These are phyloP conservation scores for Cetradonia linearis DNA, from an alignment of 495 filamentous ascomycete genomes.

Conservation along the genomic window DNA sequence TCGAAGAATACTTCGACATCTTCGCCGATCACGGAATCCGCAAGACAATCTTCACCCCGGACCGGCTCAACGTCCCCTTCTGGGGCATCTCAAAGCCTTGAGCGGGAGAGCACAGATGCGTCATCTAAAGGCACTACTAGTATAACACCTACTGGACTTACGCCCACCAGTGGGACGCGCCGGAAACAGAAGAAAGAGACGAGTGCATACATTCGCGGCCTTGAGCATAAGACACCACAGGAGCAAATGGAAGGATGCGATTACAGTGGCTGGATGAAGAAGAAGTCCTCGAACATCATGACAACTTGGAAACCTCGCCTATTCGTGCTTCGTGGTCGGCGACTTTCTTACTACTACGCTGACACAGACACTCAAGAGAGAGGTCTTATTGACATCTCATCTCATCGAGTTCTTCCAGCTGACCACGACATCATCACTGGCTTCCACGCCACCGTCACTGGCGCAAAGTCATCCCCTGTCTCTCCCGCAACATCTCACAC, in stretches of 20 bases:
- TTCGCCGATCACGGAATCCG: conserved; percentile 54
- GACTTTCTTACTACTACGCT: conserved; percentile 93
- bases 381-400: conserved; percentile 93
- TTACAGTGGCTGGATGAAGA: conserved; percentile 99
- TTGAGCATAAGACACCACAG: conserved; percentile 69
- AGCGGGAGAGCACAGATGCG: conserved; percentile 54
- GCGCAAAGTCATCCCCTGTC: conserved; percentile 65
- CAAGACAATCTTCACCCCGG: conserved; percentile 55
- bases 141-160: conserved; percentile 37
- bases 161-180: conserved; percentile 33
- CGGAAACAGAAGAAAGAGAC: conserved; percentile 86
- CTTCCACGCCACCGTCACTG: conserved; percentile 84
- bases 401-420: conserved; percentile 90
- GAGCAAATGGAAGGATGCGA: conserved; percentile 83
- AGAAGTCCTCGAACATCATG: conserved; percentile 89
- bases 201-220: conserved; percentile 80
- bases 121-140: conserved; percentile 55
- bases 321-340: conserved; percentile 82
- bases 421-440: conserved; percentile 83
- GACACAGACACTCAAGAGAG: conserved; percentile 86
- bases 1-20: conserved; percentile 40
- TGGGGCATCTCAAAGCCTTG: conserved; percentile 63
- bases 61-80: conserved; percentile 85
- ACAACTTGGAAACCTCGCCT: conserved; percentile 92
- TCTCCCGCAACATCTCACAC: conserved; percentile 56